phyloP scores from a whole-genome alignment of 2,329 filamentous ascomycete genomes.

The Sclerotinia borealis region DNA sequence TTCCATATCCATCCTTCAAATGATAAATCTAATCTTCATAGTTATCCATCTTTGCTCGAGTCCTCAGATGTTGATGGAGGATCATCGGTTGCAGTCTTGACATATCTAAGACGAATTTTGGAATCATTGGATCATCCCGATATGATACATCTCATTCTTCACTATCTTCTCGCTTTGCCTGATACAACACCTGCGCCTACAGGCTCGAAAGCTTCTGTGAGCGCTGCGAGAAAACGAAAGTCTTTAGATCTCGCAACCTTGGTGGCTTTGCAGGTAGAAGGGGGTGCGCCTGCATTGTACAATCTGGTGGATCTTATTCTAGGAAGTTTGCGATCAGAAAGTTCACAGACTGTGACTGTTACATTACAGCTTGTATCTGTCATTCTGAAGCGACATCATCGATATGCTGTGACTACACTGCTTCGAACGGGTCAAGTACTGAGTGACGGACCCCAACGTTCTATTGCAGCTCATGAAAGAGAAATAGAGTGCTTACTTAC shows the following conservation, averaged over 20 bases:
- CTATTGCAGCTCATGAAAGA: slow-evolving; percentile 66
- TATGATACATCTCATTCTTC: slow-evolving; percentile 87
- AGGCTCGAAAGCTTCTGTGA: slow-evolving; percentile 46
- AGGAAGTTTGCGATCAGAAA: slow-evolving; percentile 76
- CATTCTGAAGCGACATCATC: slow-evolving; percentile 80
- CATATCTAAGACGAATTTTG: slow-evolving; percentile 84
- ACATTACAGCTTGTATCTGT: slow-evolving; percentile 83
- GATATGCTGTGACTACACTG: slow-evolving; percentile 73
- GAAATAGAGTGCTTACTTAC: slow-evolving; percentile 68
- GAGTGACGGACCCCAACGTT: slow-evolving; percentile 52
- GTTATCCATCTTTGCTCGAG: slow-evolving; percentile 90
- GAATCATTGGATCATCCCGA: slow-evolving; percentile 90
- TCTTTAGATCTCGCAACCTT: slow-evolving; percentile 82
- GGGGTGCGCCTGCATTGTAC: slow-evolving; percentile 77
- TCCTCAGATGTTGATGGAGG: slow-evolving; percentile 96
- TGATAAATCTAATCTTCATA: slow-evolving; percentile 34
- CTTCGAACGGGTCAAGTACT: slow-evolving; percentile 59
- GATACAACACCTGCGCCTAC: slow-evolving; percentile 39
- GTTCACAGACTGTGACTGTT: slow-evolving; percentile 82
- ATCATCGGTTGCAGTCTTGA: slow-evolving; percentile 91
- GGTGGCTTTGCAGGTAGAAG: slow-evolving; percentile 67
- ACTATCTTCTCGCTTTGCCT: slow-evolving; percentile 81
- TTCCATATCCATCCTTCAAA: not conserved
- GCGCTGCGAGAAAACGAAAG: slow-evolving; percentile 72
- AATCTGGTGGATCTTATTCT: slow-evolving; percentile 88